Evolutionary conservation across 768 basidiomycete species (phyloP), one percentile per base, ranked within the genome.

Genomic region (Pleurotus citrinopileatus): DNA sequence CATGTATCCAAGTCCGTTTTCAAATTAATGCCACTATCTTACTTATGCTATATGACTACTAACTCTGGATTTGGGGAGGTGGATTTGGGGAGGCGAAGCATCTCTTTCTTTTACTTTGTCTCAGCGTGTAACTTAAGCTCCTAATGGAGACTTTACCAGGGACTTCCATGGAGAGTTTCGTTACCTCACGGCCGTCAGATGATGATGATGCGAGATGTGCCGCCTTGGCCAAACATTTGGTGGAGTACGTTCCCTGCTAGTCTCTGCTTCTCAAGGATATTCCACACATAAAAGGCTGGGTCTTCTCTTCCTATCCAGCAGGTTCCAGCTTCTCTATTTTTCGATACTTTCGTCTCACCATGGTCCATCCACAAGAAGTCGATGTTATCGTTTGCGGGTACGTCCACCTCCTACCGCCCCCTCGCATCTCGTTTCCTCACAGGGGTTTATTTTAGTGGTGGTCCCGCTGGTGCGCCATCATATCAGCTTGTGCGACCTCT

Each of bases 361-460:
- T 77, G 74, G 74, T 72, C 58, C 84, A 84, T 63, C 83, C 83
- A 55, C 78, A 85, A 63, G 84, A 86, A 76, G 86, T 87, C 67
- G 86, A 87, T 70, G 72, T 87, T 54, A 86, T 87, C 58, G 82
- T 87, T 53, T 76, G 74, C 56, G 86, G 86, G 52, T 53, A 25
- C 23, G 52, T 42, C 34, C 38, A 27, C 10, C n/a, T n/a, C 36
- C 20, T 26, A 25, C 19, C 38, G 22, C 27, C 20, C 23, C 34
- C 17, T 28, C 25, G 27, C 23, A 15, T n/a, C n/a, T n/a, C 52
- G 27, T 17, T 32, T 23, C 23, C 48, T 37, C 12, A 51, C 32
- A 8, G 12, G 12, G 19, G 20, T 23, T 23, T 9, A 20, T 25
- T 29, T 25, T 32, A 53, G 52, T 64, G 84, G 84, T 68, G 84